These are phyloP conservation scores for Fusarium stilboides DNA, from an alignment of 2,329 filamentous ascomycete species.

Conservation along the genomic window DNA sequence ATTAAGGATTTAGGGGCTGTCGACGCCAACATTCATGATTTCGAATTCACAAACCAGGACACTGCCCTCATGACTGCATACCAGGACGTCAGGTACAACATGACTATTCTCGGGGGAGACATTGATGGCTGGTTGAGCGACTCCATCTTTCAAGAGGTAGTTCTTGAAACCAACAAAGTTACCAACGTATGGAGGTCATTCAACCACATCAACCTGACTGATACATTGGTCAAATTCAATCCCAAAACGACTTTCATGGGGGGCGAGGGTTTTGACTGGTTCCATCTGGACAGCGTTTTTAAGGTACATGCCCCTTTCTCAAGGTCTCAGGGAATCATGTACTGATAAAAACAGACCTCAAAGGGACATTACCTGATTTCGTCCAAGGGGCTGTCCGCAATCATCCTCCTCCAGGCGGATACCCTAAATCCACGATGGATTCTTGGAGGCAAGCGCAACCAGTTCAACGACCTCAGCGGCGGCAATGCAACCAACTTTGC, in stretches of 20 bases:
- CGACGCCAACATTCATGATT: conserved; percentile 44
- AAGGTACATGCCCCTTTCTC: conserved; percentile 32
- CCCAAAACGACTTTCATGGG: conserved; percentile 38
- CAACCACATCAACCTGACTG: conserved; percentile 41
- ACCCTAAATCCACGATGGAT: conserved; percentile 53
- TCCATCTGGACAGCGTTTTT: conserved; percentile 50
- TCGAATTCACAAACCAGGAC: conserved; percentile 40
- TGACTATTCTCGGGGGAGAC: conserved; percentile 40
- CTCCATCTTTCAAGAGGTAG: conserved; percentile 46
- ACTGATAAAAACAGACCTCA: conserved; percentile 37
- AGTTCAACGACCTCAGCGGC: conserved; percentile 53
- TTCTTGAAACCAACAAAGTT: conserved; percentile 42
- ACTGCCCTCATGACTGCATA: conserved; percentile 45
- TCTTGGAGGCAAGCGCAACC: conserved; percentile 54
- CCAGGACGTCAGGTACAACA: conserved; percentile 45
- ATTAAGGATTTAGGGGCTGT: conserved; percentile 31
- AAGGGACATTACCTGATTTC: conserved; percentile 56
- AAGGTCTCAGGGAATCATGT: background rate
- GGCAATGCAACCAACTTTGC: conserved; percentile 54
- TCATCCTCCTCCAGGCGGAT: conserved; percentile 50
- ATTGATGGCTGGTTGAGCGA: conserved; percentile 44
- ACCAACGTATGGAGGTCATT: conserved; percentile 48
- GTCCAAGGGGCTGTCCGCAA: conserved; percentile 49
- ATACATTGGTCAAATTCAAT: conserved; percentile 40
- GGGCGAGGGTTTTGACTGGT: conserved; percentile 49